Evolutionary conservation across 208 protist genomes (phyloP).

Genomic region (Wallacemonas sp.): DNA sequence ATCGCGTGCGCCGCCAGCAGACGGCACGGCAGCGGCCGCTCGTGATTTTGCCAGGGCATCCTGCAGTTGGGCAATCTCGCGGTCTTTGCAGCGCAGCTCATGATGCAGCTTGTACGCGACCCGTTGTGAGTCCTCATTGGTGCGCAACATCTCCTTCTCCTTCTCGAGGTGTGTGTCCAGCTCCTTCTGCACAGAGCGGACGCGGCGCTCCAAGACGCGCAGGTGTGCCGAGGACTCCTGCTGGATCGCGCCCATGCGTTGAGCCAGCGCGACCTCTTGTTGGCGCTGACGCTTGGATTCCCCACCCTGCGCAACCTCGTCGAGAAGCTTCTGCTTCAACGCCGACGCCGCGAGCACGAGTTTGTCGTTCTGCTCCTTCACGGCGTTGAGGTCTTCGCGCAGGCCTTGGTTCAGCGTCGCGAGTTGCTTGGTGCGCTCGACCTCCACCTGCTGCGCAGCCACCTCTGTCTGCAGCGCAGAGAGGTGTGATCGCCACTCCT

Average conservation of each 20-base stretch:
- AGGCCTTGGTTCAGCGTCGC: slow-evolving; percentile 68
- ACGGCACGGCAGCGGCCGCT: background rate
- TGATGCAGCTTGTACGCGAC: slow-evolving; percentile 70
- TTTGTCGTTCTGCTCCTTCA: slow-evolving; percentile 85
- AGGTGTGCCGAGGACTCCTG: slow-evolving; percentile 69
- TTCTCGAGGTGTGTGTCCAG: slow-evolving; percentile 61
- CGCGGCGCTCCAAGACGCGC: slow-evolving; percentile 55
- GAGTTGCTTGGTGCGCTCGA: slow-evolving; percentile 53
- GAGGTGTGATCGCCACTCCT: slow-evolving; percentile 64
- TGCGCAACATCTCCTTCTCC: slow-evolving; percentile 65
- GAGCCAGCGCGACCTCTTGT: slow-evolving; percentile 80
- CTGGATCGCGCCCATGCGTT: slow-evolving; percentile 81
- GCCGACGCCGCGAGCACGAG: slow-evolving; percentile 73
- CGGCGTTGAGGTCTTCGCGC: slow-evolving; percentile 46
- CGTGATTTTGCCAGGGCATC: slow-evolving; percentile 23
- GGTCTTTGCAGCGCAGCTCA: slow-evolving; percentile 68
- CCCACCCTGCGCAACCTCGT: slow-evolving; percentile 58
- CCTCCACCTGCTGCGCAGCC: slow-evolving; percentile 52
- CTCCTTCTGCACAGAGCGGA: slow-evolving; percentile 72
- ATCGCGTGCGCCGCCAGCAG: background rate
- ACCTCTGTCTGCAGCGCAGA: slow-evolving; percentile 57
- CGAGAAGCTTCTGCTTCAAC: slow-evolving; percentile 76
- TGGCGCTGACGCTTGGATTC: slow-evolving; percentile 54
- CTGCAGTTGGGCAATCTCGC: slow-evolving; percentile 63
- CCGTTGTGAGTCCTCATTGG: slow-evolving; percentile 72